Base-by-base conservation (phyloP, 2,329 filamentous ascomycete genomes). In the Achaetomium macrosporum region DNA sequence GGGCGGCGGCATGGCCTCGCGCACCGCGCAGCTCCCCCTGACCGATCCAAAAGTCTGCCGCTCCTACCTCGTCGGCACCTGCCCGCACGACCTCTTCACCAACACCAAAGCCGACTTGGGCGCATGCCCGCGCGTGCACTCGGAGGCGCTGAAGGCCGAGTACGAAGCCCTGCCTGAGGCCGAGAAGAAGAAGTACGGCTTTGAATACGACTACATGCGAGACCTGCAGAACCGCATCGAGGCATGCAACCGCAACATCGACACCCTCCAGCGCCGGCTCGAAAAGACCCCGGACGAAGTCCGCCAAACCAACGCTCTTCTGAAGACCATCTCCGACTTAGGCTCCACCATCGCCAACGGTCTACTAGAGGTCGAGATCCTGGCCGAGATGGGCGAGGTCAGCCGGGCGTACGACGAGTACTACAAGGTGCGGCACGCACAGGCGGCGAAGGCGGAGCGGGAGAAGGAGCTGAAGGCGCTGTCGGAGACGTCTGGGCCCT, bases 221-320 rank as follows among this genome's bases (percentile, higher is more conserved):
- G 91, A 99, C 69, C 87, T 99, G 72, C 88, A 92, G 68, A 93
- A 93, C 69, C 95, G 96, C 73, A 93, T 99, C 65, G 90, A 95
- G 65, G 91, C 96, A 61, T 99, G 93, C 75, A 96, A 99, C 70
- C 82, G 90, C 51, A 81, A 91, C 62, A 99, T 99, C 67, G 91
- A 97, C 60, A 79, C 83, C 13, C 90, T 92, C 10, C 92, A 97
- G 76, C 80, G 90, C 47, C 78, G 92, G 48, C 73, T 99, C 54
- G 93, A 99, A 73, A 99, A 97, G 79, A 97, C 93, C 1, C 91
- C 92, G 9, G 93, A 99, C 66, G 93, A 99, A 75, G 96, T 99
- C 61, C 78, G 89, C 25, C 91, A 97, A 75, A 97, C 93, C 3
- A 97, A 96, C 66, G 82, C 86, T 44, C 72, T 97, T 62, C 79